Conservation (phyloP, 1,284 basidiomycete genomes). For the Malassezia vespertilionis region DNA sequence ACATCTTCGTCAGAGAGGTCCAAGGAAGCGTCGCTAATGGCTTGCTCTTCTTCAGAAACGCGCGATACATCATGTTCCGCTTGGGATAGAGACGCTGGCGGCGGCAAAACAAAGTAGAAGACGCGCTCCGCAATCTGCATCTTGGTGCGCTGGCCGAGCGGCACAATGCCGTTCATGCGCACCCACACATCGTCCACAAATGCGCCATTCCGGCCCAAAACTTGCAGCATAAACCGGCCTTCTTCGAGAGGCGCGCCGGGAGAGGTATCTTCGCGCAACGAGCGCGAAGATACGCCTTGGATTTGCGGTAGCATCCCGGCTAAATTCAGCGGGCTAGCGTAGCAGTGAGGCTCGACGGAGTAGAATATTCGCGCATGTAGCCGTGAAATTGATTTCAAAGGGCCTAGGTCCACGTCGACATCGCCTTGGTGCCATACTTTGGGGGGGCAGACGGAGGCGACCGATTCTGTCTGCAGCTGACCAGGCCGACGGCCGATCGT, state of each 20-base stretch:
- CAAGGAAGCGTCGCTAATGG: conserved; percentile 13
- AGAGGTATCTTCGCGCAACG: not conserved
- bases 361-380: conserved; percentile 84
- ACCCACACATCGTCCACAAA: conserved; percentile 96
- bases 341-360: conserved; percentile 13
- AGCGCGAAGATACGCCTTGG: not conserved
- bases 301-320: not conserved
- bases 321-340: not conserved
- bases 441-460: conserved; percentile 1
- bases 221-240: conserved; percentile 74
- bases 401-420: conserved; percentile 83
- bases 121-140: conserved; percentile 97
- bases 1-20: conserved; percentile 26
- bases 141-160: conserved; percentile 62
- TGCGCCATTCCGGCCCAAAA: conserved; percentile 87
- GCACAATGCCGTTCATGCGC: conserved; percentile 69
- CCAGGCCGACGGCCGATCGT: conserved; percentile 56
- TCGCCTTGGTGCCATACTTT: conserved; percentile 15
- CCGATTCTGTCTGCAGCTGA: conserved; percentile 10
- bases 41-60: conserved; percentile 18
- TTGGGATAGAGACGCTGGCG: conserved; percentile 23
- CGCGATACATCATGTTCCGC: too few species aligned
- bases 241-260: conserved; percentile 47
- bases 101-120: conserved; percentile 87
- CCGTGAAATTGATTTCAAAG: conserved; percentile 89